Conservation (phyloP, 1,284 basidiomycete species). For the Lignosus rhinocerotis region DNA sequence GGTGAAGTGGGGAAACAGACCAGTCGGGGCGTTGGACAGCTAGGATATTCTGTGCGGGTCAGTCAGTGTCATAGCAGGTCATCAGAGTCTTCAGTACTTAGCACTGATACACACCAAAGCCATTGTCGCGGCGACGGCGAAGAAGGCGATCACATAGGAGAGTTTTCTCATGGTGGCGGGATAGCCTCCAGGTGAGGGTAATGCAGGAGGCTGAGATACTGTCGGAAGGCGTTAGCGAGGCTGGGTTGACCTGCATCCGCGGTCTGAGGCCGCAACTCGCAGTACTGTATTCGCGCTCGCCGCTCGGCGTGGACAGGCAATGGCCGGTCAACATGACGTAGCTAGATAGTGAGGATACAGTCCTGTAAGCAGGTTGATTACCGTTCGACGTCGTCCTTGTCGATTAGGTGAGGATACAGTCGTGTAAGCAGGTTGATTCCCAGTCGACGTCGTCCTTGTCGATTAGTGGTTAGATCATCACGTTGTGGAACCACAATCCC, state of each 20-base stretch:
- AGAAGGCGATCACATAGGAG: conserved; percentile 61
- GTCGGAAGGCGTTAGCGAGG: background rate
- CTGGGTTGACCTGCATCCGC: background rate
- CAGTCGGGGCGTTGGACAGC: conserved; percentile 63
- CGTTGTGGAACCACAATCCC: conserved; percentile 25
- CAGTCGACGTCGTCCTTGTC: conserved; percentile 21
- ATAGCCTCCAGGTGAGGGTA: background rate
- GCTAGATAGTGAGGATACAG: no score
- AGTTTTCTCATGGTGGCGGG: conserved; percentile 54
- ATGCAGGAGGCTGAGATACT: background rate
- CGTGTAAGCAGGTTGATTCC: background rate
- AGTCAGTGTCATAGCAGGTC: background rate
- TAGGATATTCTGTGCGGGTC: conserved; percentile 51
- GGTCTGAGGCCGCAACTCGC: background rate
- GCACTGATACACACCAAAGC: conserved; percentile 47
- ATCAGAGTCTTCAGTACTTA: background rate
- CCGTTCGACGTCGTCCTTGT: no score
- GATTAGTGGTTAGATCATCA: conserved; percentile 33
- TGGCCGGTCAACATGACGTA: no score
- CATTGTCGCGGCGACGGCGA: conserved; percentile 51
- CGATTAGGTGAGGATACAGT: no score
- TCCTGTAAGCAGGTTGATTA: no score
- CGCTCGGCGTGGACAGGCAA: no score
- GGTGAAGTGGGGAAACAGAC: conserved; percentile 38
- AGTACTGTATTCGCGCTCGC: no score